These are phyloP conservation scores for Chondrus crispus DNA, from an alignment of 23 red algal genomes.

Conservation along the genomic window DNA sequence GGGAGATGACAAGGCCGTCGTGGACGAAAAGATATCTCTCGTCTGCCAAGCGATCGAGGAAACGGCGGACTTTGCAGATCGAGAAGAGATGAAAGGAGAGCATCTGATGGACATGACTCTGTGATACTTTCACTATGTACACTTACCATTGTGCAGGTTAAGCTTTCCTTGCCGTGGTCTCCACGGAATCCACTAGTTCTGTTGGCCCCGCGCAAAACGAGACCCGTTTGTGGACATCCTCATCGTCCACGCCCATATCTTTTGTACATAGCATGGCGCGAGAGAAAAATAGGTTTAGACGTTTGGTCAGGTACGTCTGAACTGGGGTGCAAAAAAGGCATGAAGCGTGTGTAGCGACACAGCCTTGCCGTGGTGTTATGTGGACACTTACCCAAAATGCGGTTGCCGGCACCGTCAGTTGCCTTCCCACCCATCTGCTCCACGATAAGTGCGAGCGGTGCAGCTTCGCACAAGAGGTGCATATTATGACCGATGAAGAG, in stretches of 20 bases:
- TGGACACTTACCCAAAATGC: slow-evolving; percentile 63
- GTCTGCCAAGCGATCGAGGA: slow-evolving; percentile 6
- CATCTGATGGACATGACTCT: not conserved
- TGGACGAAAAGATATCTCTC: not conserved
- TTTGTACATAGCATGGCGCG: not conserved
- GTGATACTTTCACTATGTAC: not conserved
- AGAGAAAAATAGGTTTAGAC: not conserved
- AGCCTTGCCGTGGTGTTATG: not conserved
- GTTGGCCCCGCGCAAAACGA: slow-evolving; percentile 54
- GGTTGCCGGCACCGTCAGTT: slow-evolving; percentile 39
- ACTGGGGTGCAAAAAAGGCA: not conserved
- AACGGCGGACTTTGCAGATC: not conserved
- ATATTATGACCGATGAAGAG: slow-evolving; percentile 55
- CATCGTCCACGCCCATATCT: slow-evolving; percentile 24
- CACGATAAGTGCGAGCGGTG: slow-evolving; percentile 64
- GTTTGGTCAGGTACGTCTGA: not conserved
- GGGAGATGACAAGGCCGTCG: not conserved
- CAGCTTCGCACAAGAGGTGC: slow-evolving; percentile 79
- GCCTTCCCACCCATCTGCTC: slow-evolving; percentile 84
- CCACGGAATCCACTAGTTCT: slow-evolving; percentile 40
- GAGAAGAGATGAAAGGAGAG: not conserved
- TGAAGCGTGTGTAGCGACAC: not conserved
- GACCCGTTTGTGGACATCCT: slow-evolving; percentile 26
- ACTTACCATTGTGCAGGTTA: not conserved
- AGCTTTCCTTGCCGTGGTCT: no score